Conservation (phyloP, 2,329 filamentous ascomycete genomes). For the Monosporascus sp. region DNA sequence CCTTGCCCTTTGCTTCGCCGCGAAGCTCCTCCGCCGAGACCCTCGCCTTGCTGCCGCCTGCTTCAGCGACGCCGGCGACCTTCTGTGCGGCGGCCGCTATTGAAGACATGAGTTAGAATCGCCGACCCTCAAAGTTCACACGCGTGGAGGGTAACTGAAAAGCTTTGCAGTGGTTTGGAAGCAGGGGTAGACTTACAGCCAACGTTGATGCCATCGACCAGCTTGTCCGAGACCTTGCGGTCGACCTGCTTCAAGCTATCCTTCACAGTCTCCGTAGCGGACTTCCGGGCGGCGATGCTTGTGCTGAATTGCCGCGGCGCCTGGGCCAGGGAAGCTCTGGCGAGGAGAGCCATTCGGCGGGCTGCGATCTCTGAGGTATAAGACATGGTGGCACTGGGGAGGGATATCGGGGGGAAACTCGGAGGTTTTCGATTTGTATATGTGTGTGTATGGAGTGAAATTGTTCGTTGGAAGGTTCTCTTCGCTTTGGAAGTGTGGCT, state of each 20-base stretch:
- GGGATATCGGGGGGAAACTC: neutral
- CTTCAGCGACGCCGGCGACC: slow-evolving; percentile 11
- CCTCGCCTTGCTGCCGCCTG: slow-evolving; percentile 31
- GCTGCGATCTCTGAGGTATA: slow-evolving; percentile 43
- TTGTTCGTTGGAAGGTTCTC: neutral
- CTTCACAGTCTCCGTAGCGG: slow-evolving; percentile 50
- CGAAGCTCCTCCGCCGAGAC: slow-evolving; percentile 29
- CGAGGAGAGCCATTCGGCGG: slow-evolving; percentile 37
- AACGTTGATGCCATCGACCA: slow-evolving; percentile 56
- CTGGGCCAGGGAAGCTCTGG: slow-evolving; percentile 32
- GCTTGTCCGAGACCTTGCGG: slow-evolving; percentile 53
- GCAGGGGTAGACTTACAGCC: slow-evolving; percentile 39
- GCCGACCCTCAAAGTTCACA: neutral
- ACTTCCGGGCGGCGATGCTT: slow-evolving; percentile 39
- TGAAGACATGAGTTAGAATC: slow-evolving; percentile 6
- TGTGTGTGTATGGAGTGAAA: neutral
- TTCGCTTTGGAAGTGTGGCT: neutral
- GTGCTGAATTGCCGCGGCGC: slow-evolving; percentile 48
- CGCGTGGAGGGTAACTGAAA: neutral
- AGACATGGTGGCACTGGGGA: slow-evolving; percentile 39
- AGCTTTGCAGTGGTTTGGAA: neutral
- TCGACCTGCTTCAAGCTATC: slow-evolving; percentile 56
- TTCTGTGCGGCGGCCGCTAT: neutral
- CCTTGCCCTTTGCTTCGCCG: slow-evolving; percentile 22
- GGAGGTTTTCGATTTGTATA: neutral